phyloP scores from a whole-genome alignment of 225 moss, liverwort and hornwort genomes.

The Thuidium tamariscinum region DNA sequence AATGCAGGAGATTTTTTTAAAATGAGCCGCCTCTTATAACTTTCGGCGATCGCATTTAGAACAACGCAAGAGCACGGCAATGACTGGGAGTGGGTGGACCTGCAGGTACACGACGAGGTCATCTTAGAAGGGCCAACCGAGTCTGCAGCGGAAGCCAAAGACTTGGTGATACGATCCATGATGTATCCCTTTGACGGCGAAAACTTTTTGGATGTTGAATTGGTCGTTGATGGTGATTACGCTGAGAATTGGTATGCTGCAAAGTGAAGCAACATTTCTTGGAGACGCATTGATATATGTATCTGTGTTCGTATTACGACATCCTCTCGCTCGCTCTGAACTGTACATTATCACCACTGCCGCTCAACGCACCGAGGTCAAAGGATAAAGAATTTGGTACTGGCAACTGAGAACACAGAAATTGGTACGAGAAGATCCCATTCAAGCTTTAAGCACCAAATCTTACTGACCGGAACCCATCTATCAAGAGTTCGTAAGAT shows the following conservation, averaged over 20 bases:
- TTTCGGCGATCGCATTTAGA: neutral
- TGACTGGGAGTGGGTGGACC: neutral
- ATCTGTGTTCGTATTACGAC: neutral
- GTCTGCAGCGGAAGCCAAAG: constrained; percentile 61
- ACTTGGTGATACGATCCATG: constrained; percentile 76
- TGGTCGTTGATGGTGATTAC: constrained; percentile 80
- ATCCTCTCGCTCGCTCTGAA: neutral
- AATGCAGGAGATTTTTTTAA: neutral
- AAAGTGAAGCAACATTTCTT: constrained; percentile 36
- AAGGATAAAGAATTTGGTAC: neutral
- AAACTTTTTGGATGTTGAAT: constrained; percentile 67
- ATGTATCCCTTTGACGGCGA: constrained; percentile 71
- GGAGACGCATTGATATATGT: neutral
- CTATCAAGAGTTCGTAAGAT: neutral
- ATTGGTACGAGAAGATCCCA: neutral
- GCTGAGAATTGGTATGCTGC: constrained; percentile 95
- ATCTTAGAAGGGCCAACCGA: constrained; percentile 84
- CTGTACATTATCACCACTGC: neutral
- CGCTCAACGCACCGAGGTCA: neutral
- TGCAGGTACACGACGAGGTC: constrained; percentile 97
- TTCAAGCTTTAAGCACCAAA: neutral
- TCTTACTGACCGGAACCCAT: neutral
- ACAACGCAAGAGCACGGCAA: neutral
- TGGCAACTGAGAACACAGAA: neutral
- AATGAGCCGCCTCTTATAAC: neutral